These are phyloP conservation scores for Serendipita sp. DNA, from an alignment of 768 basidiomycete species.

Conservation along the genomic window DNA sequence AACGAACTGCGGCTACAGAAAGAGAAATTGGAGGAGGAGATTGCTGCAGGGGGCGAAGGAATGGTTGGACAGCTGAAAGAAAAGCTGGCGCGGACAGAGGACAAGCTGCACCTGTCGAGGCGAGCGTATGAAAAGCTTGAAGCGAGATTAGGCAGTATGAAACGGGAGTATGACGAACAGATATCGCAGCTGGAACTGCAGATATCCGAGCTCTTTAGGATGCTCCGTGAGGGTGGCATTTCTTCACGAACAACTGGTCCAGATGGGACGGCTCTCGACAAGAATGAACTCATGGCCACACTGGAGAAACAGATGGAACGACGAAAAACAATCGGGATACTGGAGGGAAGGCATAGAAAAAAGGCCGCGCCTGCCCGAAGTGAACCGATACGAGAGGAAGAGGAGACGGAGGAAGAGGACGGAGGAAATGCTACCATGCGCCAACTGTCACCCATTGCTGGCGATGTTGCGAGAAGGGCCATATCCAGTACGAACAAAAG, in stretches of 20 bases:
- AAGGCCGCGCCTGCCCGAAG: conserved; percentile 16
- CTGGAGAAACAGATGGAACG: conserved; percentile 74
- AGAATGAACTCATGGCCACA: conserved; percentile 62
- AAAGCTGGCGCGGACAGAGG: conserved; percentile 52
- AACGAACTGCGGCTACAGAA: conserved; percentile 65
- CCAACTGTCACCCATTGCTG: conserved; percentile 13
- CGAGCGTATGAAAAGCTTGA: conserved; percentile 64
- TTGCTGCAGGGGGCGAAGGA: conserved; percentile 67
- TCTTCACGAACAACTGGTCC: conserved; percentile 30
- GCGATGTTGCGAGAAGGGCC: neutral
- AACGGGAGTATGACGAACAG: conserved; percentile 64
- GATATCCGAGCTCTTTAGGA: conserved; percentile 85
- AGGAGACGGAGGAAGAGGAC: conserved; percentile 21
- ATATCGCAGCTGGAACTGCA: conserved; percentile 81
- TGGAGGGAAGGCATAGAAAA: conserved; percentile 43
- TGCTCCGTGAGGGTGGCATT: conserved; percentile 71
- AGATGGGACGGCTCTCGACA: conserved; percentile 50
- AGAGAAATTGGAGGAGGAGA: conserved; percentile 63
- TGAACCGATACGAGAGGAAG: conserved; percentile 16
- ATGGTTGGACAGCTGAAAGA: conserved; percentile 68
- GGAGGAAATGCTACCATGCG: conserved; percentile 24
- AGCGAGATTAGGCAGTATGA: conserved; percentile 62
- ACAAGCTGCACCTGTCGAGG: conserved; percentile 62
- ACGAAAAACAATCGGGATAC: conserved; percentile 64
- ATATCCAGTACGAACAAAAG: neutral